phyloP scores from a whole-genome alignment of 2,329 filamentous ascomycete species.

The Alternaria triticimaculans region DNA sequence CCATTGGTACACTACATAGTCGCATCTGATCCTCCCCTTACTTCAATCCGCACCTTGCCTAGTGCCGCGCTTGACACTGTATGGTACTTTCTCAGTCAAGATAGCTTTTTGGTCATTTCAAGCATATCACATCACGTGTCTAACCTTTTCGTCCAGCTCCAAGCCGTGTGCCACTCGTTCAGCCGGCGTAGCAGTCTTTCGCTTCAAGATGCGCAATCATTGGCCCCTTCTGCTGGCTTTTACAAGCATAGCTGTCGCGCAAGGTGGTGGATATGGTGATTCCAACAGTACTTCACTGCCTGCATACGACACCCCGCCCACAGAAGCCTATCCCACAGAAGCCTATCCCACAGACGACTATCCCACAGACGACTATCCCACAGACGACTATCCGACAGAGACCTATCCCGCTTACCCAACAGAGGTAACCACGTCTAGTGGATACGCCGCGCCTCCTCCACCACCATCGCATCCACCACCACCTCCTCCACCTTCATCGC shows the following conservation, averaged over 20 bases:
- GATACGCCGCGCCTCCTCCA: not conserved
- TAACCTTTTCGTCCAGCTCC: slow-evolving; percentile 28
- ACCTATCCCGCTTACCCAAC: not conserved
- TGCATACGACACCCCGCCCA: not conserved
- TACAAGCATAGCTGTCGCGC: slow-evolving; percentile 19
- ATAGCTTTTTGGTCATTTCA: not conserved
- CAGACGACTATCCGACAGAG: not conserved
- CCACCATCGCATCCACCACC: not conserved
- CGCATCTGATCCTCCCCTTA: not conserved
- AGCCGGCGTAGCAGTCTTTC: slow-evolving; percentile 35
- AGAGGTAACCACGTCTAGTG: not conserved
- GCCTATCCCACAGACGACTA: not conserved
- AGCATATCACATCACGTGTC: slow-evolving; percentile 24
- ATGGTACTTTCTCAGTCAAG: not conserved
- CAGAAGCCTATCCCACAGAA: not conserved
- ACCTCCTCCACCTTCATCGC: not conserved
- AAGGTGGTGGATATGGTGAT: slow-evolving; percentile 1
- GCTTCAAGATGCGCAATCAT: slow-evolving; percentile 40
- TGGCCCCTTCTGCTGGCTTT: slow-evolving; percentile 34
- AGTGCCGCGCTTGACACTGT: slow-evolving; percentile 2
- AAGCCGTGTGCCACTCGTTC: slow-evolving; percentile 34
- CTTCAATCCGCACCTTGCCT: not conserved
- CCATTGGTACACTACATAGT: not conserved
- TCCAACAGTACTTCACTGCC: not conserved
- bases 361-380: not conserved